phyloP scores from a whole-genome alignment of 176 grass and related monocot species.

The Dendrocalamus sinicus region DNA sequence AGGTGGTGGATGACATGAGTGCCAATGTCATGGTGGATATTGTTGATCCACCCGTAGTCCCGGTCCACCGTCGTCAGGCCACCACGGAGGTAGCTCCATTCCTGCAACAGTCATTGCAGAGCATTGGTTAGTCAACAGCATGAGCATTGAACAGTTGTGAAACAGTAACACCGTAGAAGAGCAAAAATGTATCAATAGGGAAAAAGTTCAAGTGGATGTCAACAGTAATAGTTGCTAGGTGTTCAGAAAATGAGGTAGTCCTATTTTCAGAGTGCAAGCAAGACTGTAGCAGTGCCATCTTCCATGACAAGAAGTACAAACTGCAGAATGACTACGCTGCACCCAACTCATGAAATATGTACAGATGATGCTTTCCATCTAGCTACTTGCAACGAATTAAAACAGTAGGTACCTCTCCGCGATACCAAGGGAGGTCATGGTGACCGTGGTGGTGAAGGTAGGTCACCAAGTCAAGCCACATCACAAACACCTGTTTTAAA shows the following conservation, averaged over 20 bases:
- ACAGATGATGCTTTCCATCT: neutral
- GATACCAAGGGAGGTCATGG: conserved; percentile 82
- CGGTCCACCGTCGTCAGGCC: conserved; percentile 80
- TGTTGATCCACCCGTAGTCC: conserved; percentile 98
- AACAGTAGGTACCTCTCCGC: conserved; percentile 60
- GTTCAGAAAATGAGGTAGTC: neutral
- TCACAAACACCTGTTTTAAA: conserved; percentile 74
- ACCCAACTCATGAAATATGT: neutral
- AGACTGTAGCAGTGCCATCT: neutral
- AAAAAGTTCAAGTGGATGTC: neutral
- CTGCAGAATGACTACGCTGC: neutral
- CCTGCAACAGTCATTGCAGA: conserved; percentile 38
- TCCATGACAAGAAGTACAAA: neutral
- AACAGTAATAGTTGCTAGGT: neutral
- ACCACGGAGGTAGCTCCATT: conserved; percentile 94
- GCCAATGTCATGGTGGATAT: conserved; percentile 91
- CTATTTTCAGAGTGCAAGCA: neutral
- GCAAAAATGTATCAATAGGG: neutral
- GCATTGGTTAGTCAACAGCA: neutral
- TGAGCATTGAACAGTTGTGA: neutral
- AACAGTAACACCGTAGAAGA: too few relatives aligned
- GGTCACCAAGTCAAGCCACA: conserved; percentile 88
- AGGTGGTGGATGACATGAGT: conserved; percentile 98
- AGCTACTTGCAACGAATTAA: neutral
- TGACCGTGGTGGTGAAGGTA: conserved; percentile 93